A percentile compares a stretch with the other conserved stretches of the same genome.
Evolutionary conservation across 768 basidiomycete species (phyloP).

Genomic region (Peribolospora baueri): DNA sequence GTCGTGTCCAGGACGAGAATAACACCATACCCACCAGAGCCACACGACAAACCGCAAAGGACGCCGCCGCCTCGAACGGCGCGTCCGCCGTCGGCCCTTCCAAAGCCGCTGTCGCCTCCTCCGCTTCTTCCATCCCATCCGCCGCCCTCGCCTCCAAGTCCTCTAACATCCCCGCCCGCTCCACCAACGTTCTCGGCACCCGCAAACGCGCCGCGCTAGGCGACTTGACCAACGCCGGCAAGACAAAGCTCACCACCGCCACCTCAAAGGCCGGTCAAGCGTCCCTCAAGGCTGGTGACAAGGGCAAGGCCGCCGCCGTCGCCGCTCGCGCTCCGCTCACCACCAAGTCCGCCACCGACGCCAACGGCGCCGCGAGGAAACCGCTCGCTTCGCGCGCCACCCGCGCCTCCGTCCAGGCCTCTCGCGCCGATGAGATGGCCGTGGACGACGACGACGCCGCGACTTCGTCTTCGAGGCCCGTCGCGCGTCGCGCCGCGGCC

Average conservation of each 20-base stretch:
- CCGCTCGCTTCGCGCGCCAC: background rate
- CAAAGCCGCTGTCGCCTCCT: too few species aligned
- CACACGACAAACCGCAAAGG: too few species aligned
- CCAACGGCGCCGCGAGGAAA: background rate
- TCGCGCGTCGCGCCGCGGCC: slow-evolving; percentile 3
- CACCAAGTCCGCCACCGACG: background rate
- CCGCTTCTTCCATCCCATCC: too few species aligned
- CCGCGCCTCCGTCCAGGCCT: background rate
- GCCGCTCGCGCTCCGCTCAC: slow-evolving; percentile 6
- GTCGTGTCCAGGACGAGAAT: too few species aligned
- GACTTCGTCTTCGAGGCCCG: slow-evolving; percentile 3
- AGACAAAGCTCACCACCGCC: slow-evolving; percentile 9
- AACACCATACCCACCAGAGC: too few species aligned
- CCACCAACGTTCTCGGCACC: slow-evolving; percentile 23
- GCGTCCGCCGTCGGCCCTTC: too few species aligned
- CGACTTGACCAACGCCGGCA: slow-evolving; percentile 32
- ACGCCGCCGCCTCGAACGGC: too few species aligned
- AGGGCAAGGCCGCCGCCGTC: slow-evolving; percentile 29
- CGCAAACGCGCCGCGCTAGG: slow-evolving; percentile 52
- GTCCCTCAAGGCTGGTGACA: slow-evolving; percentile 21
- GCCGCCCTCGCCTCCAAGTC: background rate
- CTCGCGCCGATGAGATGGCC: slow-evolving; percentile 22
- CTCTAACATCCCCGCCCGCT: background rate
- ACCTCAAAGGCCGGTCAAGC: background rate
- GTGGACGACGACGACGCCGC: slow-evolving; percentile 9